These are phyloP conservation scores for Ochromonadaceae sp. DNA, from an alignment of 352 stramenopile genomes.

Conservation along the genomic window DNA sequence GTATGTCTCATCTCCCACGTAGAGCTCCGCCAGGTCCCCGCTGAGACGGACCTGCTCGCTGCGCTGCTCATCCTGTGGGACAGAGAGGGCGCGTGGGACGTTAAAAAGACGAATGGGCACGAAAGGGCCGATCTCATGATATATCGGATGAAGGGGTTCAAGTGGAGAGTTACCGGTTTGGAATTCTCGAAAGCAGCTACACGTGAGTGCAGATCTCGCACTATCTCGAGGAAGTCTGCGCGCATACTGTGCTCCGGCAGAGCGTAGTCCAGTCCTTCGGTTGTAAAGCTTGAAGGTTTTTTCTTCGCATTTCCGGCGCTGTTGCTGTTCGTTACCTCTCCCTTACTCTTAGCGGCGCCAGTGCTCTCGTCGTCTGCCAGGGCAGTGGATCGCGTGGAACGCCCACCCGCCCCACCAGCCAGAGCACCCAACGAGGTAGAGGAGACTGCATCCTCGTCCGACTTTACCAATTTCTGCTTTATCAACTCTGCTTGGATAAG, in stretches of 20 bases:
- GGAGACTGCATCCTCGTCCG: no score
- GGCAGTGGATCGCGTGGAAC: no score
- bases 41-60: neutral
- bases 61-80: neutral
- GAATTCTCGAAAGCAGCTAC: neutral
- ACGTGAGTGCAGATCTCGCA: neutral
- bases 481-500: no score
- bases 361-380: no score
- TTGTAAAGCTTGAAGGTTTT: no score
- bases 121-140: neutral
- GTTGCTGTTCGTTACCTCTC: no score
- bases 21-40: neutral
- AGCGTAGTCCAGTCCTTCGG: neutral
- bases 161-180: neutral
- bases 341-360: no score
- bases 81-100: neutral
- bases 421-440: no score
- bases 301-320: no score
- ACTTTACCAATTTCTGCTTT: no score
- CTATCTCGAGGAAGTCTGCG: neutral
- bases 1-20: constrained; percentile 2
- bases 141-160: neutral
- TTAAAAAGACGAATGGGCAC: neutral
- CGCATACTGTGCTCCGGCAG: neutral
- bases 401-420: no score